A percentile compares a stretch with the other conserved stretches of the same genome.
Conservation (phyloP, 371 early-diverging fungal species). For the Conidiobolus incongruus region DNA sequence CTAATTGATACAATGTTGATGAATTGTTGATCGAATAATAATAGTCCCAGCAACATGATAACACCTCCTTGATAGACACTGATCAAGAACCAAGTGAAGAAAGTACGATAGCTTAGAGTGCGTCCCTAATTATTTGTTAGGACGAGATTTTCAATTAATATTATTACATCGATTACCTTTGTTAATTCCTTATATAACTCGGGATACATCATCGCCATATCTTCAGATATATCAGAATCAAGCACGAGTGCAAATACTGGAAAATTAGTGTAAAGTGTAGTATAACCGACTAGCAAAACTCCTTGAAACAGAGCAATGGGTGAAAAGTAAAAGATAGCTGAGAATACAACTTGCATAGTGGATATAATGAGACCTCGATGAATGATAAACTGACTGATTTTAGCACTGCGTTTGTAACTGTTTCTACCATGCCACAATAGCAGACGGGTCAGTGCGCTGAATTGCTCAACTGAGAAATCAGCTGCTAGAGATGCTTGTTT, state of each 20-base stretch:
- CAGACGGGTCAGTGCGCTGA: conserved; percentile 43
- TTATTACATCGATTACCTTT: conserved; percentile 24
- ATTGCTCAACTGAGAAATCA: conserved; percentile 72
- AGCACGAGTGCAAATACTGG: conserved; percentile 93
- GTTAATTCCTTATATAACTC: conserved; percentile 95
- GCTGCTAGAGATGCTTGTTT: conserved; percentile 59
- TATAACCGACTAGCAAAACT: conserved; percentile 28
- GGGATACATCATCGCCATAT: conserved; percentile 83
- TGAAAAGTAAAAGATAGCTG: conserved; percentile 92
- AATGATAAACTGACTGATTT: conserved; percentile 52
- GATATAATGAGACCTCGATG: conserved; percentile 94
- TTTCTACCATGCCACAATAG: conserved; percentile 66
- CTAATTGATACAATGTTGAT: conserved; percentile 90
- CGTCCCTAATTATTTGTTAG: conserved; percentile 29
- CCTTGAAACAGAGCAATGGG: conserved; percentile 93
- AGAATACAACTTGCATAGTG: conserved; percentile 97
- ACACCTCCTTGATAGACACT: conserved; percentile 95
- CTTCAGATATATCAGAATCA: conserved; percentile 79
- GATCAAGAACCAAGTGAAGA: conserved; percentile 87
- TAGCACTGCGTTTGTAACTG: conserved; percentile 48
- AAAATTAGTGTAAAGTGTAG: conserved; percentile 87
- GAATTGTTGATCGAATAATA: conserved; percentile 89
- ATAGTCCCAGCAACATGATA: conserved; percentile 87
- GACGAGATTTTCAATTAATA: background rate
- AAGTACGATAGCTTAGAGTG: conserved; percentile 73